phyloP scores from a whole-genome alignment of 2,329 filamentous ascomycete genomes.

The Claviceps monticola region DNA sequence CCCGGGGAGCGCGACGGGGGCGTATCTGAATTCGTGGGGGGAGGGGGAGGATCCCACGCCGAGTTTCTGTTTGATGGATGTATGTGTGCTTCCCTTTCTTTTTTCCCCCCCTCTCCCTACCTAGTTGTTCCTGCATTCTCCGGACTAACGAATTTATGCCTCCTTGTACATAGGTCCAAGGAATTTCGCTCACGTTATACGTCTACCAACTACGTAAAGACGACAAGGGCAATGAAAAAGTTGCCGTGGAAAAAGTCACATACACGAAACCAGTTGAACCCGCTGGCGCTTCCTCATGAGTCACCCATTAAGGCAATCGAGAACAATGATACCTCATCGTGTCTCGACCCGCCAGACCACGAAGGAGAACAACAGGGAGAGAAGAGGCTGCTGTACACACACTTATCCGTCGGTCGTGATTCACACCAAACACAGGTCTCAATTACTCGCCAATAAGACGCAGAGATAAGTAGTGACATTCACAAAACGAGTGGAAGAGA shows the following conservation, averaged over 20 bases:
- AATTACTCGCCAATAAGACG: conserved; percentile 5
- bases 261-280: conserved; percentile 64
- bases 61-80: conserved; percentile 96
- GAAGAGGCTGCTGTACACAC: not conserved
- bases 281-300: conserved; percentile 34
- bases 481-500: conserved; percentile 4
- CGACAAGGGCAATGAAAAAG: conserved; percentile 61
- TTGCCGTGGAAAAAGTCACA: conserved; percentile 75
- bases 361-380: not conserved
- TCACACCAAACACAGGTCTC: conserved; percentile 8
- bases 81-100: conserved; percentile 35
- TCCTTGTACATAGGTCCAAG: conserved; percentile 56
- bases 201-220: conserved; percentile 80
- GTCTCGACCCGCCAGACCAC: not conserved
- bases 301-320: not conserved
- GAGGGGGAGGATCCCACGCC: conserved; percentile 64
- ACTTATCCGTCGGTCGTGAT: conserved; percentile 2
- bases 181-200: conserved; percentile 88
- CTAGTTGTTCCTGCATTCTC: not conserved
- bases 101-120: not conserved
- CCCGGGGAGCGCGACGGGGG: conserved; percentile 52
- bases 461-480: conserved; percentile 5
- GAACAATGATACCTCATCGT: not conserved
- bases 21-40: conserved; percentile 44
- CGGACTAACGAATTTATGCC: not conserved